Evolutionary conservation across 2,329 filamentous ascomycete genomes (phyloP), one percentile per base, ranked within the genome.

Genomic region (Stachybotrys elegans): DNA sequence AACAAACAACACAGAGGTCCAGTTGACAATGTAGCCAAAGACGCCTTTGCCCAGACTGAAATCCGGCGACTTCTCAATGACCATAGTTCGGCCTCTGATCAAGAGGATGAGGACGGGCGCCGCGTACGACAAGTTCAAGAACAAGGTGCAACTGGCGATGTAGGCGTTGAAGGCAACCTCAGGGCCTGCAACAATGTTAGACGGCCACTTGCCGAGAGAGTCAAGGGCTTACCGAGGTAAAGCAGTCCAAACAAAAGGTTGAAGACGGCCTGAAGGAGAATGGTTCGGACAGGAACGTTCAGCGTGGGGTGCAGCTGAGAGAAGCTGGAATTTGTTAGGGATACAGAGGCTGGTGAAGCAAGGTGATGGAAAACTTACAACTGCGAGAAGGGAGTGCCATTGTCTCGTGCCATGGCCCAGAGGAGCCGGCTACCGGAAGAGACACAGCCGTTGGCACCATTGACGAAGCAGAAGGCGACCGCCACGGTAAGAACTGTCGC

Each of bases 91-190:
- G 5, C 67, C 67, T 14, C 67, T 59, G 5, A 67, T 35, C 6
- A 69, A 56, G 3, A 69, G 53, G 6, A 56, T 59, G 1, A 69
- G 54, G 17, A 72, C 59, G 2, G 70, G 71, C 8, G 70, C 57
- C 6, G 62, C 68, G 23, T 72, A 73, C 1, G 70, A 72, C 1
- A 73, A 55, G 45, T 72, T 72, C 2, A 73, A 60, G 36, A 73
- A 65, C 12, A 73, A 65, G 13, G 70, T 72, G 49, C 64, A 69
- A 19, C 63, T 68, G 4, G 70, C 65, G 1, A 70, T 62, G 46
- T 72, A 71, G 6, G 71, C 70, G 42, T 65, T 68, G 40, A 74
- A 75, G 1, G 71, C 70, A 11, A 72, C 70, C 13, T 62, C 62
- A 1, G 68, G 70, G 1, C 69, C 70, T 0, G n/a, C n/a, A n/a